Base-by-base conservation (phyloP, 2,329 filamentous ascomycete genomes). In the Diaporthe vexans region DNA sequence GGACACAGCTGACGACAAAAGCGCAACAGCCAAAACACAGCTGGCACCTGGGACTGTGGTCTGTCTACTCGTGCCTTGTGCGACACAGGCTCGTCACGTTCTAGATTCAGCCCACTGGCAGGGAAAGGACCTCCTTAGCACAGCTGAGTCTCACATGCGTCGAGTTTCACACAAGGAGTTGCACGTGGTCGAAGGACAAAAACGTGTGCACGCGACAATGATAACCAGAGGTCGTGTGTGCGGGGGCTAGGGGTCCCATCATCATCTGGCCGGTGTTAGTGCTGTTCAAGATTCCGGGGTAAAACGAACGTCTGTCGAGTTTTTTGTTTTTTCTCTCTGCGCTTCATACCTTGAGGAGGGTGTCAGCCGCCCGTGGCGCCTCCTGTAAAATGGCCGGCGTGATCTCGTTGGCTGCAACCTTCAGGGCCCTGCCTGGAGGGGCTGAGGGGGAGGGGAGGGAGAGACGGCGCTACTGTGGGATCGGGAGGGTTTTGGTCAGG, bases 391-490 rank as follows among this genome's bases (percentile, higher is more conserved):
- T 67, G 29, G 26, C 63, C 46, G 63, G 46, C 46, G 46, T 67
- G 63, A 67, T 67, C 43, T 67, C 63, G 63, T 67, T 67, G 63
- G 63, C 46, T 67, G 63, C 63, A 52, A 67, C 63, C 63, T 11
- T 37, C 46, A 67, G 63, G 63, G 29, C 63, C 46, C 63, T 48
- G 40, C 61, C 61, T 46, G 40, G 58, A 29, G 58, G 40, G 40
- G 48, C 48, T 52, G n/a, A 52, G 11, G 11, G 48, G 48, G 40
- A 17, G 40, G 40, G 40, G 15, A 6, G 46, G 48, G 48, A n/a
- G 48, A 9, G n/a, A 29, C 40, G 37, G 58, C 26, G 61, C 61
- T 65, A 65, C 61, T 51, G 61, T 51, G 21, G 33, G 61, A 65
- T 65, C 26, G 61, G 61, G 51, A 29, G 21, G 43, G 17, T 40